Conservation (phyloP, 768 basidiomycete species). For the Paxillus rubicundulus region DNA sequence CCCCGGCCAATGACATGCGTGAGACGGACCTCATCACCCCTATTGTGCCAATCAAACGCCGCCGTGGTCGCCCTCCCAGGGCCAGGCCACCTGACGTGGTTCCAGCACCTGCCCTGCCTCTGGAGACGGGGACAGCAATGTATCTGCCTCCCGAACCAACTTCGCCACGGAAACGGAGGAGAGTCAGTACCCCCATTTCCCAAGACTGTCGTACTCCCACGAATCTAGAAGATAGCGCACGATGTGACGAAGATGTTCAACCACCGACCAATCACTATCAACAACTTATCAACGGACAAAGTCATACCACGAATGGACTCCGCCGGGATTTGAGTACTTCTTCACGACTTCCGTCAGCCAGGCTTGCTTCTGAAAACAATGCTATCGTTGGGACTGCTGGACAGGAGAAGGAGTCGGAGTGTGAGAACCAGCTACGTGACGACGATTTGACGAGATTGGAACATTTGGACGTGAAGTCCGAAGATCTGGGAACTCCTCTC, state of each 20-base stretch:
- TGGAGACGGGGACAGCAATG: conserved; percentile 6
- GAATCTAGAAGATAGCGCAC: conserved; percentile 1
- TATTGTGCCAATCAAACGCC: conserved; percentile 28
- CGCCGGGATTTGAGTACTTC: background rate
- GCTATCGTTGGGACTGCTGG: background rate
- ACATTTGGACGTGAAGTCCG: conserved; percentile 44
- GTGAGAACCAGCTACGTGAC: background rate
- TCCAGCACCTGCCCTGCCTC: background rate
- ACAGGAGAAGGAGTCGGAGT: background rate
- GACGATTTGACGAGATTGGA: conserved; percentile 8
- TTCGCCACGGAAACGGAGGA: conserved; percentile 44
- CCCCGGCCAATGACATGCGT: background rate
- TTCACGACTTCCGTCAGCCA: background rate
- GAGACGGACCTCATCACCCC: conserved; percentile 5
- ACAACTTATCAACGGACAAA: conserved; percentile 15
- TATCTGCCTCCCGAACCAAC: conserved; percentile 16
- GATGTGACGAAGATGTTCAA: conserved; percentile 7
- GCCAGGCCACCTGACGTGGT: conserved; percentile 13
- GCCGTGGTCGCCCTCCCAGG: conserved; percentile 33
- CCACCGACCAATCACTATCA: background rate
- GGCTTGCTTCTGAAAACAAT: background rate
- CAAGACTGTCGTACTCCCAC: conserved; percentile 19
- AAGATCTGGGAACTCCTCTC: conserved; percentile 52
- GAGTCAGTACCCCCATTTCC: conserved; percentile 37
- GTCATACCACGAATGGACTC: conserved; percentile 16